Percentiles rank a stretch among this genome's conserved stretches.
Evolutionary conservation across 352 stramenopile genomes (phyloP).

Genomic region (Pythium aphanidermatum): DNA sequence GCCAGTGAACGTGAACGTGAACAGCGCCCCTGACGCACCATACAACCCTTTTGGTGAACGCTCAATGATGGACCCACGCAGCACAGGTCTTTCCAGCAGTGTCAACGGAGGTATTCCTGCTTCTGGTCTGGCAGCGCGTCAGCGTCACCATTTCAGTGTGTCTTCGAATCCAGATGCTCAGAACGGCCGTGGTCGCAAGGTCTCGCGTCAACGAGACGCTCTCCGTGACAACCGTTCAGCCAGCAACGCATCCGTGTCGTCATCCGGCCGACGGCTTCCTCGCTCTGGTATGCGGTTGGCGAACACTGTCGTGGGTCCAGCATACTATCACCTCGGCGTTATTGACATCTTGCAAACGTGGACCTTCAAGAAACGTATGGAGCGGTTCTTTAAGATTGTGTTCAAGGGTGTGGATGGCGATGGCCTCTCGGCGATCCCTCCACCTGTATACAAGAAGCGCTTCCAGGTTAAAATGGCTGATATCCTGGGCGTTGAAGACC

Average conservation of each 20-base stretch:
- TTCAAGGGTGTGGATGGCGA: constrained; percentile 77
- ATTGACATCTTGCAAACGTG: constrained; percentile 91
- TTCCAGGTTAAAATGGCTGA: constrained; percentile 87
- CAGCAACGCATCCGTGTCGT: constrained; percentile 62
- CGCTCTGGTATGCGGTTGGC: constrained; percentile 79
- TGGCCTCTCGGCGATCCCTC: constrained; percentile 78
- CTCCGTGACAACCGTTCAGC: constrained; percentile 34
- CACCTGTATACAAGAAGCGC: constrained; percentile 76
- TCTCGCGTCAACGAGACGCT: constrained; percentile 40
- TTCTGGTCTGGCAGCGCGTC: constrained; percentile 1
- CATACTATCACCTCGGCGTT: constrained; percentile 87
- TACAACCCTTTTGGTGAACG: constrained; percentile 66
- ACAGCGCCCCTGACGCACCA: constrained; percentile 12
- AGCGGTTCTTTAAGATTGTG: constrained; percentile 85
- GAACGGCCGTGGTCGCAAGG: constrained; percentile 35
- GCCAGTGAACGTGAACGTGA: constrained; percentile 21
- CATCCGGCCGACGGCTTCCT: constrained; percentile 59
- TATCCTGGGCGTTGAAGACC: constrained; percentile 75
- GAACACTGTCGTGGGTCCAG: constrained; percentile 82
- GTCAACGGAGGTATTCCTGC: not conserved
- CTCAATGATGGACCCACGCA: constrained; percentile 57
- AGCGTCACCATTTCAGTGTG: constrained; percentile 57
- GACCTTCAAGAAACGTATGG: constrained; percentile 82
- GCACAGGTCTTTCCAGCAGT: constrained; percentile 19
- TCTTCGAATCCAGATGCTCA: constrained; percentile 30